Percentiles rank a stretch among this genome's conserved stretches.
phyloP scores from a whole-genome alignment of 768 basidiomycete genomes.

The Mrakia hoshinonis region DNA sequence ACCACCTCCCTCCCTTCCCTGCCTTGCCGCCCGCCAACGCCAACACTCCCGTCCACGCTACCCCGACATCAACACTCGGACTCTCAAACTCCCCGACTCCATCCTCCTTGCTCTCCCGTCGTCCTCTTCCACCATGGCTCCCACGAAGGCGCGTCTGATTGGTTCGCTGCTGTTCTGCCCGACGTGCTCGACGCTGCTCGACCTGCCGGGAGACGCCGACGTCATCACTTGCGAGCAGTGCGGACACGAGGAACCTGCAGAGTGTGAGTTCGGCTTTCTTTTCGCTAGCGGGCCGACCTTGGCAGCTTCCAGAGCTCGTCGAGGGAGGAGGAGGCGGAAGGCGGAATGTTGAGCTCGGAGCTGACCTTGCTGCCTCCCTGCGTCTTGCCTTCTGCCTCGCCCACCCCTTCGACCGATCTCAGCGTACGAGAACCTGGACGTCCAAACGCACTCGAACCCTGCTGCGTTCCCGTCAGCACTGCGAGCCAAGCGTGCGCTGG shows the following conservation, averaged over 20 bases:
- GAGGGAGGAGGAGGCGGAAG: no score
- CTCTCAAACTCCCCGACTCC: not conserved
- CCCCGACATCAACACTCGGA: not conserved
- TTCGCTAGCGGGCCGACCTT: no score
- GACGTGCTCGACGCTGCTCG: constrained; percentile 78
- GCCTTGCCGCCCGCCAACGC: not conserved
- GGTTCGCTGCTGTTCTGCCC: constrained; percentile 94
- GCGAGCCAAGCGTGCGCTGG: constrained; percentile 77
- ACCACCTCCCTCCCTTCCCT: not conserved
- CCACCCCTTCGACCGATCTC: not conserved
- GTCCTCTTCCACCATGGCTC: not conserved
- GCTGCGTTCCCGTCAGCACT: constrained; percentile 89
- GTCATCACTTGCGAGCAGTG: constrained; percentile 84
- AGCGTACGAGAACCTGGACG: constrained; percentile 90
- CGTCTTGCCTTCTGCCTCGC: no score
- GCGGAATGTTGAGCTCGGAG: no score
- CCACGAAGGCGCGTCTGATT: constrained; percentile 41
- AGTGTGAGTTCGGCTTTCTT: constrained; percentile 53
- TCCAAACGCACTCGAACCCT: constrained; percentile 80
- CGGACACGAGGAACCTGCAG: constrained; percentile 72
- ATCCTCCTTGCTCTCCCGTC: not conserved
- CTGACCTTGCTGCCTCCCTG: no score
- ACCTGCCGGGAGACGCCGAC: constrained; percentile 62
- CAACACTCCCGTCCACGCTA: not conserved
- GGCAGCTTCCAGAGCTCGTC: no score